Evolutionary conservation across 257 asterid species (phyloP).

Genomic region (Solanum paucissectum): DNA sequence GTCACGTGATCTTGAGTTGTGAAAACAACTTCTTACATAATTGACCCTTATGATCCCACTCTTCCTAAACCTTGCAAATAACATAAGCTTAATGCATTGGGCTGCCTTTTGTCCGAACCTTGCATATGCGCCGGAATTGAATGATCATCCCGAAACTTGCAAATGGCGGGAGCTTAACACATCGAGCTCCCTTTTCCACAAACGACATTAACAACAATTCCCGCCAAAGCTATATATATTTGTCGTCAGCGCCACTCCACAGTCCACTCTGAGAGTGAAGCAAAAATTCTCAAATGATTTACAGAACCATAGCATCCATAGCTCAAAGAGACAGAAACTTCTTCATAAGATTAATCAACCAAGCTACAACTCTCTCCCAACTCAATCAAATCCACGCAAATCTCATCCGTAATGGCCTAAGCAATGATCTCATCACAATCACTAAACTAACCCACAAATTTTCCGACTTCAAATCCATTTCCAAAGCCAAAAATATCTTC

Average conservation of each 20-base stretch:
- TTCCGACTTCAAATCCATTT: slow-evolving; percentile 39
- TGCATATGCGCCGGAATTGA: no score
- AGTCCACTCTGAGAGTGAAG: background rate
- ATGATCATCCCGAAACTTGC: background rate
- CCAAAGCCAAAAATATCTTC: slow-evolving; percentile 58
- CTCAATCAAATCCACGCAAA: slow-evolving; percentile 65
- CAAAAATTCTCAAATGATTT: slow-evolving; percentile 1
- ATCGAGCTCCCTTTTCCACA: background rate
- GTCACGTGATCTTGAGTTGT: background rate
- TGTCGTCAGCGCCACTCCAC: background rate
- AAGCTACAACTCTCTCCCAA: slow-evolving; percentile 29
- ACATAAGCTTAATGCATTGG: background rate
- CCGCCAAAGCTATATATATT: background rate
- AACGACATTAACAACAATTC: background rate
- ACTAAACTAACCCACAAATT: slow-evolving; percentile 66
- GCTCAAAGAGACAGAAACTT: slow-evolving; percentile 32
- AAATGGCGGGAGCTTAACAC: background rate
- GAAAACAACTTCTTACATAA: background rate
- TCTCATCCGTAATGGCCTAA: slow-evolving; percentile 38
- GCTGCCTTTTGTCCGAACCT: no score
- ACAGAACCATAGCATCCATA: slow-evolving; percentile 26
- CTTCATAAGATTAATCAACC: slow-evolving; percentile 41
- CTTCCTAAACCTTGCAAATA: background rate
- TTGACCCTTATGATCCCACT: no score
- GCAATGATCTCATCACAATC: slow-evolving; percentile 29